phyloP scores from a whole-genome alignment of 2,329 filamentous ascomycete species.

The Colletotrichum cordylinicola region DNA sequence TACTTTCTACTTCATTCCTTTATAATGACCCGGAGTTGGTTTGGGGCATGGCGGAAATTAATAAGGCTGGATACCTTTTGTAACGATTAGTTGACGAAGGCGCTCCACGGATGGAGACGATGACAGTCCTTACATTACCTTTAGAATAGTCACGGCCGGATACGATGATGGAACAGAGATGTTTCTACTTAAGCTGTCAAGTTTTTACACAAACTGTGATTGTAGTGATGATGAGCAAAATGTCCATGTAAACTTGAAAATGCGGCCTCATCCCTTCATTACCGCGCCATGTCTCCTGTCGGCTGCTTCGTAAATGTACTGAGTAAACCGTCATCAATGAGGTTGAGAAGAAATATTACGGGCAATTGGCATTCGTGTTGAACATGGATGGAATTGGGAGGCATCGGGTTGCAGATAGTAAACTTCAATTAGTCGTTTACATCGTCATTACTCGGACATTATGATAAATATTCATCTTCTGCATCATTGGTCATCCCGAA shows the following conservation, averaged over 20 bases:
- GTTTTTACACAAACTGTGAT: not conserved
- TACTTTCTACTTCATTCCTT: not conserved
- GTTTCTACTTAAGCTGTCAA: not conserved
- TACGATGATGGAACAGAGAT: not conserved
- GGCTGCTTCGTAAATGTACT: too few relatives aligned
- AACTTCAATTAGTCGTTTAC: too few relatives aligned
- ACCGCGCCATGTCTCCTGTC: rapidly evolving
- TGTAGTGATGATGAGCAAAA: rapidly evolving
- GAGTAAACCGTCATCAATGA: too few relatives aligned
- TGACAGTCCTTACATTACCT: slow-evolving; percentile 1
- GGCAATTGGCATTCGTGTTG: not conserved
- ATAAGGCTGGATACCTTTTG: slow-evolving; percentile 18
- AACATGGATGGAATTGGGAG: not conserved
- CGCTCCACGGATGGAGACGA: not conserved
- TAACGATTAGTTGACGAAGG: slow-evolving; percentile 1
- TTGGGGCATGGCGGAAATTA: not conserved
- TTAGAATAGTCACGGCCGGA: not conserved
- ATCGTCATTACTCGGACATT: too few relatives aligned
- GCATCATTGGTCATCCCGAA: too few relatives aligned
- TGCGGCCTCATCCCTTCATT: rapidly evolving
- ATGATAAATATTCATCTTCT: too few relatives aligned
- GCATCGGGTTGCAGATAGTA: not conserved
- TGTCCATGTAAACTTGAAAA: not conserved
- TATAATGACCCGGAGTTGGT: not conserved
- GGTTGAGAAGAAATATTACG: not conserved